Percentiles rank a stretch among this genome's conserved stretches.
Evolutionary conservation across 2,329 filamentous ascomycete genomes (phyloP).

Genomic region (Penicillium janthinellum): DNA sequence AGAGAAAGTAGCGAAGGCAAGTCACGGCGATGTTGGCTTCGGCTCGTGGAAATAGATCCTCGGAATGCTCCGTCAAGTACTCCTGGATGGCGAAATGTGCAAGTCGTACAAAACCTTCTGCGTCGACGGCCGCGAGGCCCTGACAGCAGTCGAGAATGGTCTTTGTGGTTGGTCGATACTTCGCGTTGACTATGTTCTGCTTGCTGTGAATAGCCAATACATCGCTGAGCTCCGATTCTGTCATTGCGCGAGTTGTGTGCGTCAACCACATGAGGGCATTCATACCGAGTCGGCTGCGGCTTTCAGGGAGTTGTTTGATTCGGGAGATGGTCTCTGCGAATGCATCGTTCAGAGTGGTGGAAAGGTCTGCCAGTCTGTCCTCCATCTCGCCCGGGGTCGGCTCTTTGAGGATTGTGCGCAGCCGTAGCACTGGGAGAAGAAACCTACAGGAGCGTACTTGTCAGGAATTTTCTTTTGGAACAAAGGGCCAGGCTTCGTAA

Average conservation of each 20-base stretch:
- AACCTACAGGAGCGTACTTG: not conserved
- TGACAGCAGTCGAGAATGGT: constrained; percentile 8
- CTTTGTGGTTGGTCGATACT: constrained; percentile 11
- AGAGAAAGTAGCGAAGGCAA: not conserved
- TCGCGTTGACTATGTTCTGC: not conserved
- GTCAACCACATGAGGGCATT: not conserved
- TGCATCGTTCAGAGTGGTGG: not conserved
- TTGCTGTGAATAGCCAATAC: not conserved
- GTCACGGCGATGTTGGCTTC: not conserved
- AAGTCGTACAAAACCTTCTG: constrained; percentile 1
- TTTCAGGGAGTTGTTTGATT: not conserved
- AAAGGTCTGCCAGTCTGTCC: not conserved
- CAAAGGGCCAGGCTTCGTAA: too few species aligned
- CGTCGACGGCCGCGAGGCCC: constrained; percentile 3
- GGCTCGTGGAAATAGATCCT: constrained; percentile 5
- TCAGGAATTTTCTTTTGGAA: not conserved
- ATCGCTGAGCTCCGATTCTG: not conserved
- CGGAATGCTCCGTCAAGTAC: constrained; percentile 12
- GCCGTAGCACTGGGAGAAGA: not conserved
- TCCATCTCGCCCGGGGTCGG: not conserved
- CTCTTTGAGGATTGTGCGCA: not conserved
- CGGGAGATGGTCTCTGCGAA: constrained; percentile 1
- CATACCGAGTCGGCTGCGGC: not conserved
- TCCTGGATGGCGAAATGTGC: constrained; percentile 7
- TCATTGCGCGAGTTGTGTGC: not conserved